Evolutionary conservation across 2,329 filamentous ascomycete species (phyloP).

Genomic region (Beauveria australis): DNA sequence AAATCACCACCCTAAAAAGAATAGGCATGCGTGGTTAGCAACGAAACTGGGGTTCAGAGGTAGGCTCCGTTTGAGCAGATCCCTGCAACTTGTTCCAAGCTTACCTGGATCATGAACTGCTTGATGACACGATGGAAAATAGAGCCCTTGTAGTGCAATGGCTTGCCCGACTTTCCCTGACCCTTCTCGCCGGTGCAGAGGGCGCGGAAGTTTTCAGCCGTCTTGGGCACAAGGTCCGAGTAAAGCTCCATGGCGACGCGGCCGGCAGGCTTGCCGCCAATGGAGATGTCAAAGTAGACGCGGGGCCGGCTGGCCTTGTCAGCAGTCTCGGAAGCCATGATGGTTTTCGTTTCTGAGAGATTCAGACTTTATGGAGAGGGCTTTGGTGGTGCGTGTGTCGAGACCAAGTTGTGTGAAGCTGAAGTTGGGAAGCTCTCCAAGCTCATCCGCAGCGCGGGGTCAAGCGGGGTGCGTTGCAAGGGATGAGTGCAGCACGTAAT

Average conservation of each 20-base stretch:
- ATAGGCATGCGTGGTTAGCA: not conserved
- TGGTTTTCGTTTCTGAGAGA: not conserved
- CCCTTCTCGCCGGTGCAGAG: conserved; percentile 96
- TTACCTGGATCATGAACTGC: conserved; percentile 77
- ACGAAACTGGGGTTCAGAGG: not conserved
- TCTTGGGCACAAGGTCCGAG: conserved; percentile 76
- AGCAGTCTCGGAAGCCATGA: conserved; percentile 34
- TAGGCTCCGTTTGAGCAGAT: not conserved
- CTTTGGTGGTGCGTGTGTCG: not conserved
- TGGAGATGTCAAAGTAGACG: conserved; percentile 89
- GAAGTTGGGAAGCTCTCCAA: not conserved
- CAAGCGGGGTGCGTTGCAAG: conserved; percentile 2
- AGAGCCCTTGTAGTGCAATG: conserved; percentile 87
- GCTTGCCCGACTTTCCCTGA: conserved; percentile 68
- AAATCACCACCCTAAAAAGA: conserved; percentile 82
- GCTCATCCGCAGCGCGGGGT: not conserved
- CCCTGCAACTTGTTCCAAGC: not conserved
- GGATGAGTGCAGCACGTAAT: not conserved
- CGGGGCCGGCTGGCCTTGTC: conserved; percentile 55
- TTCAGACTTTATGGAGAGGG: not conserved
- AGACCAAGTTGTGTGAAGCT: not conserved
- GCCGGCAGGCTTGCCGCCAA: conserved; percentile 65
- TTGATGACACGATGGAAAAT: conserved; percentile 96
- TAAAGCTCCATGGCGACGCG: conserved; percentile 82
- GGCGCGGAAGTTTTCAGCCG: conserved; percentile 89